Percentiles rank a stretch among this genome's conserved stretches.
phyloP scores from a whole-genome alignment of 176 grass and related monocot genomes.

The Cenchrus purpureus region DNA sequence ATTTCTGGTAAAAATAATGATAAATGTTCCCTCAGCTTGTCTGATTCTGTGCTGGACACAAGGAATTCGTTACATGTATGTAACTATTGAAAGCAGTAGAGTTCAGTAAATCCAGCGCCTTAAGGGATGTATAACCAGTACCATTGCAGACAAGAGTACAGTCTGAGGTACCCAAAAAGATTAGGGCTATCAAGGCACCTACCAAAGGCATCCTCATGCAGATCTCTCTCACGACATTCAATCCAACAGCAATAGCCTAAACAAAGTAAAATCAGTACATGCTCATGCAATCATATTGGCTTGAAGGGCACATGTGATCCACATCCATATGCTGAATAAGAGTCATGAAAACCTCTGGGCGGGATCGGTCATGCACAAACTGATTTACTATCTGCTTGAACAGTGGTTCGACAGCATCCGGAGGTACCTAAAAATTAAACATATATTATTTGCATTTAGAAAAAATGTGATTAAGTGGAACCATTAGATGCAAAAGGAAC shows the following conservation, averaged over 20 bases:
- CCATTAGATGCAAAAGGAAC: slow-evolving; percentile 11
- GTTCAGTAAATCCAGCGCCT: neutral
- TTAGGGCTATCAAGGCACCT: slow-evolving; percentile 15
- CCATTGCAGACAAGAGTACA: slow-evolving; percentile 12
- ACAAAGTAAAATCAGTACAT: slow-evolving; percentile 22
- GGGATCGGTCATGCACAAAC: slow-evolving; percentile 94
- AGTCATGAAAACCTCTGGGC: slow-evolving; percentile 70
- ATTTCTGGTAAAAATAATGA: too few relatives aligned
- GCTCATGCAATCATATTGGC: neutral
- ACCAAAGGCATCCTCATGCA: slow-evolving; percentile 94
- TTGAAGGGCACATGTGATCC: neutral
- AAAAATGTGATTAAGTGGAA: slow-evolving; percentile 3
- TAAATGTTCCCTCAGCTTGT: neutral
- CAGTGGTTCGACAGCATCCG: slow-evolving; percentile 92
- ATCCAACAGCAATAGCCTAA: slow-evolving; percentile 91
- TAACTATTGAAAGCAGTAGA: neutral
- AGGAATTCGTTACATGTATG: neutral
- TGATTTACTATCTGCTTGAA: slow-evolving; percentile 99
- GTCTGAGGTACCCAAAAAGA: slow-evolving; percentile 31
- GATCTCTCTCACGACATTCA: slow-evolving; percentile 96
- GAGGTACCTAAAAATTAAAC: slow-evolving; percentile 73
- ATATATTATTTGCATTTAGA: neutral
- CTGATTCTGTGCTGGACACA: neutral
- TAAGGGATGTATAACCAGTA: slow-evolving; percentile 1
- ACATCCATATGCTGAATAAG: slow-evolving; percentile 9